Evolutionary conservation across 2,329 filamentous ascomycete genomes (phyloP), one percentile per base, ranked within the genome.

Genomic region (Aspergillus udagawae): DNA sequence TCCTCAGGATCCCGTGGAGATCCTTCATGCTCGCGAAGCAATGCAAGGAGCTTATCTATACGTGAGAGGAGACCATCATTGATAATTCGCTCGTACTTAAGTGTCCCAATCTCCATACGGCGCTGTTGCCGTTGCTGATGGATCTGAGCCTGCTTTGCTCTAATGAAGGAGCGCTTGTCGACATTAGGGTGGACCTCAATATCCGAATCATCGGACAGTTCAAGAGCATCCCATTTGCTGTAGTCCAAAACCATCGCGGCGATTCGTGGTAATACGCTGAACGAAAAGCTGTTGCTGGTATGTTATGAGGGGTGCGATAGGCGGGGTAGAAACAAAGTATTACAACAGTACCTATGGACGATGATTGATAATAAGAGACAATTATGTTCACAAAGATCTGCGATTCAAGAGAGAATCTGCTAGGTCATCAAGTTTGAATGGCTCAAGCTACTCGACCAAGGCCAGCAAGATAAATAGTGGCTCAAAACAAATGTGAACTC

Each of bases 141-240:
- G 68, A 99, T 99, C 78, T 99, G 92, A 67, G 87, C 89, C 79
- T 97, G 94, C 79, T 99, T 99, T 63, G 94, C 95, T 64, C 93
- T 91, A 74, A 99, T 99, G 77, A 99, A 99, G 60, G 93, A 97
- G 52, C 89, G 86, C 77, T 99, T 99, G 80, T 99, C 94, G 73
- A 99, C 94, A 73, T 99, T 99, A 59, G 94, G 94, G 76, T 99
- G 94, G 52, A 97, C 94, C 79, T 99, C 94, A 68, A 99, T 88
- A 70, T 99, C 94, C 52, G 92, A 97, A 77, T 99, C 94, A 77
- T 99, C 94, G 70, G 91, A 96, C 72, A 99, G 87, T 86, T 99
- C 94, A 71, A 99, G 85, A 58, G 89, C 88, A 73, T 97, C 81
- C 81, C 81, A 83, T 72, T 83, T 83, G 70, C 80, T 82, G 69